Evolutionary conservation across 345 rosid species (phyloP).

Genomic region (Eucalyptus melliodora): DNA sequence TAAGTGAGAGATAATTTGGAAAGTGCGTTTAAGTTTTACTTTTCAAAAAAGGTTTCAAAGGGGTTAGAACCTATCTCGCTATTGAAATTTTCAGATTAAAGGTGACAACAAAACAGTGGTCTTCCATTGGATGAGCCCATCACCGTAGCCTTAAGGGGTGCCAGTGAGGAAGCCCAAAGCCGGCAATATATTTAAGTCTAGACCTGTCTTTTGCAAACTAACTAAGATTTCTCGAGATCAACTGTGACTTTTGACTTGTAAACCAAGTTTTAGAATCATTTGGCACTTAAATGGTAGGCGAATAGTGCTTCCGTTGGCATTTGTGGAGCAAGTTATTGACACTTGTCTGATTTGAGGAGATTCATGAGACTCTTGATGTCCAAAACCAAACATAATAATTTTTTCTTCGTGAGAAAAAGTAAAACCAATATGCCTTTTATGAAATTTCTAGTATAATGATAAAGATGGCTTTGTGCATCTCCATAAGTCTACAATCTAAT

Average conservation of each 20-base stretch:
- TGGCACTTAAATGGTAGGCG: background rate
- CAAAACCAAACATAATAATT: rapidly evolving
- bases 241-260: background rate
- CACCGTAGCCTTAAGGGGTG: rapidly evolving
- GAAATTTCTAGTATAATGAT: background rate
- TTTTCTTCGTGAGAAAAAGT: background rate
- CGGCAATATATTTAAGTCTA: rapidly evolving
- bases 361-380: background rate
- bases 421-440: rapidly evolving
- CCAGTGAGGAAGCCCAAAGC: background rate
- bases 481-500: background rate
- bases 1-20: background rate
- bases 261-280: background rate
- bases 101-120: rapidly evolving
- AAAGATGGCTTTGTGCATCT: background rate
- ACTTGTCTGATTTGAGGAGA: background rate
- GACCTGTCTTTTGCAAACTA: rapidly evolving
- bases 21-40: background rate
- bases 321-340: background rate
- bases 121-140: background rate
- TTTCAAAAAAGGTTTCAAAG: background rate
- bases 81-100: background rate
- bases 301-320: background rate
- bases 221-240: background rate
- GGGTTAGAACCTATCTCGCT: background rate